These are phyloP conservation scores for Bisporella sp. DNA, from an alignment of 2,329 filamentous ascomycete genomes.

Conservation along the genomic window DNA sequence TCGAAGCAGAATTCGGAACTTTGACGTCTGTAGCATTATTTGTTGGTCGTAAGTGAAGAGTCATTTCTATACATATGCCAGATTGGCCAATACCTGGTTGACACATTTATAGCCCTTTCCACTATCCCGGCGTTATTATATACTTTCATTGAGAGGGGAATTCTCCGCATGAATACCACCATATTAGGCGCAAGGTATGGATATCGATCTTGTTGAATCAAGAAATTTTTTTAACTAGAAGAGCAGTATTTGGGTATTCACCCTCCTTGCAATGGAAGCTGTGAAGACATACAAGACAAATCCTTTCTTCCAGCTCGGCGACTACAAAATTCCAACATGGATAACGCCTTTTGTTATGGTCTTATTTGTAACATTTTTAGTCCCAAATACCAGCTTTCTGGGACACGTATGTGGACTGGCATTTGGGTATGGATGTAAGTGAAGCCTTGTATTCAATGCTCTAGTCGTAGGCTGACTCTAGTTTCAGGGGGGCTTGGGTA, in stretches of 20 bases:
- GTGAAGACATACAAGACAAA: conserved; percentile 79
- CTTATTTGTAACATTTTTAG: conserved; percentile 65
- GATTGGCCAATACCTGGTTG: not conserved
- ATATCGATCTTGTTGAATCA: not conserved
- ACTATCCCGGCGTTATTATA: conserved; percentile 80
- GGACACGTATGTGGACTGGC: conserved; percentile 80
- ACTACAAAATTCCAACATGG: conserved; percentile 80
- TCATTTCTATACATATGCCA: not conserved
- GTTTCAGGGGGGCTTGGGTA: conserved; percentile 72
- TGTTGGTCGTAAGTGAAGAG: conserved; percentile 69
- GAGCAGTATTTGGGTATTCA: conserved; percentile 81
- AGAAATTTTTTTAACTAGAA: not conserved
- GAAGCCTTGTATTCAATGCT: not conserved
- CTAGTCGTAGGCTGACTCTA: conserved; percentile 14
- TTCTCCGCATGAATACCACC: conserved; percentile 64
- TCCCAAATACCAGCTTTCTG: conserved; percentile 76
- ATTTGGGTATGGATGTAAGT: conserved; percentile 80
- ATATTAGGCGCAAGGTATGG: conserved; percentile 77
- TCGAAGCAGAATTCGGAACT: conserved; percentile 88
- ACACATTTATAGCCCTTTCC: conserved; percentile 51
- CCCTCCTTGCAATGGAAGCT: conserved; percentile 77
- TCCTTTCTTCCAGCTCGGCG: conserved; percentile 62
- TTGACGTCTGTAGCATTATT: conserved; percentile 82
- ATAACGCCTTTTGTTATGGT: conserved; percentile 74
- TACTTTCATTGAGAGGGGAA: conserved; percentile 65